Percentiles rank a stretch among this genome's conserved stretches.
Conservation (phyloP, 2,329 filamentous ascomycete genomes). For the Thielaviopsis cerberus region DNA sequence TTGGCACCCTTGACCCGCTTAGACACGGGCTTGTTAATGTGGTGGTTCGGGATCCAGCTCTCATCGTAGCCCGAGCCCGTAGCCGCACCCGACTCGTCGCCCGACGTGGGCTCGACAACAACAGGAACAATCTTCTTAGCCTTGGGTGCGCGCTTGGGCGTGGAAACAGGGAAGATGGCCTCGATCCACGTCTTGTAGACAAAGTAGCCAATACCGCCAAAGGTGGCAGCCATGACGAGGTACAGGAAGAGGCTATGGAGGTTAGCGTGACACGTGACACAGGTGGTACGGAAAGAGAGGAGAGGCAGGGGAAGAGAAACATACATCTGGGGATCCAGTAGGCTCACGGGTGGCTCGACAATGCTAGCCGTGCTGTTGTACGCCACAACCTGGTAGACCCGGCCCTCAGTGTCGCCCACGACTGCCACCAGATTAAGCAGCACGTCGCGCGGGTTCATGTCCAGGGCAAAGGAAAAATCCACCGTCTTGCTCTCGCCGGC, state of each 20-base stretch:
- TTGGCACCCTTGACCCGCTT: constrained; percentile 44
- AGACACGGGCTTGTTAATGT: constrained; percentile 69
- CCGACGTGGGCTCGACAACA: constrained; percentile 41
- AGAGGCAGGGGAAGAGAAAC: constrained; percentile 17
- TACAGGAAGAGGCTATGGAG: constrained; percentile 78
- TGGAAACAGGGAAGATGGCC: constrained; percentile 60
- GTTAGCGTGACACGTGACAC: background rate
- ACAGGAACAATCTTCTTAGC: constrained; percentile 51
- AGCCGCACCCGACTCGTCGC: constrained; percentile 51
- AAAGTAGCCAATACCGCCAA: constrained; percentile 73
- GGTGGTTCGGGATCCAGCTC: constrained; percentile 80
- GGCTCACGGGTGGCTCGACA: constrained; percentile 76
- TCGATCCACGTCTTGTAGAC: constrained; percentile 98
- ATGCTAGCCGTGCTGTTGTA: constrained; percentile 71
- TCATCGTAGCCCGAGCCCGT: constrained; percentile 57
- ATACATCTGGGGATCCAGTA: constrained; percentile 92
- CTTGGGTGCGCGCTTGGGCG: constrained; percentile 55
- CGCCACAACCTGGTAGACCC: constrained; percentile 57
- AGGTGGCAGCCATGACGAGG: constrained; percentile 64
- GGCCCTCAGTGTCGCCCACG: constrained; percentile 45
- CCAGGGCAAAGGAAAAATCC: constrained; percentile 69
- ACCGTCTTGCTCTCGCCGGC: constrained; percentile 59
- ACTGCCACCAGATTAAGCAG: constrained; percentile 60
- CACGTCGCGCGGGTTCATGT: constrained; percentile 85
- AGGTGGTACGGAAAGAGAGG: background rate